Base-by-base conservation (phyloP, 208 protist species). In the Trypanosoma mega region DNA sequence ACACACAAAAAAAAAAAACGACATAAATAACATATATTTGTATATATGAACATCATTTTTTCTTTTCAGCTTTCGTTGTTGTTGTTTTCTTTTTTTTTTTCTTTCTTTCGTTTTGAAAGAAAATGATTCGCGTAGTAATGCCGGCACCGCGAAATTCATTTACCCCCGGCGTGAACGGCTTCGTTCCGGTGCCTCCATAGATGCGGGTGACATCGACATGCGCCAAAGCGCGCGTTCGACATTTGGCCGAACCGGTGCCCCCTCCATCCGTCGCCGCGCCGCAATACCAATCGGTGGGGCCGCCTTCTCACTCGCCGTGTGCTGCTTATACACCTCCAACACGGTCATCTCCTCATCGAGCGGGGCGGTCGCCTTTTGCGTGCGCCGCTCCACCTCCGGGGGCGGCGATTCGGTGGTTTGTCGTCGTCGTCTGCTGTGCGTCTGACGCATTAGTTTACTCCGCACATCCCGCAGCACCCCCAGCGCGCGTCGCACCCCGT, bases 401-500 rank as follows among this genome's bases (percentile, higher is more conserved):
- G 23, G 27, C 8, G 29, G 11, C 20, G n/a, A n/a, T n/a, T n/a
- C n/a, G n/a, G 33, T 23, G 44, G 43, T n/a, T 23, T 7, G 52
- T 12, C 43, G 50, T 31, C 63, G 64, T 29, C 43, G 43, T 46
- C 62, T 41, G 0, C 46, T 44, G 27, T 74, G 71, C 49, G 73
- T 47, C 7, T 48, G 64, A 3, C 45, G 60, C 54, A 68, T 59
- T 45, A 90, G 63, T 60, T 77, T 75, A 37, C 60, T 72, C 21
- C 76, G 74, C 3, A 90, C 65, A 24, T 75, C 64, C 21, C 85
- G 74, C 5, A 92, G 46, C 29, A 92, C 81, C 16, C 76, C 85
- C 36, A 92, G 67, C n/a, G 81, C 85, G 23, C 79, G 82, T n/a
- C 59, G 76, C 6, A 92, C 81, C 11, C 78, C 78, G 21, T 82